phyloP scores from a whole-genome alignment of 108 stramenopile species.

The Cyclotella kingstonii region DNA sequence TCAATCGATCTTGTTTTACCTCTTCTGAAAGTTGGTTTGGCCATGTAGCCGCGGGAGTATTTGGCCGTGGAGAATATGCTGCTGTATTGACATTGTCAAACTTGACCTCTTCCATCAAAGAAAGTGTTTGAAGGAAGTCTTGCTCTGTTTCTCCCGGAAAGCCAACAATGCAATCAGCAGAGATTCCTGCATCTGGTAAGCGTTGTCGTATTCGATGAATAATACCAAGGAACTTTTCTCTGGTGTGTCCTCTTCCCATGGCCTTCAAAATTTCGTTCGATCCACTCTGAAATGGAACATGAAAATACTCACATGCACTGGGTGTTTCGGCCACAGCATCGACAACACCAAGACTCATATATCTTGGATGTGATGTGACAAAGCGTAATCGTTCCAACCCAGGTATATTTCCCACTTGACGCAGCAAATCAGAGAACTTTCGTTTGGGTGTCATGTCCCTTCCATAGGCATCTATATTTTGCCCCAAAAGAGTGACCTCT shows the following conservation, averaged over 20 bases:
- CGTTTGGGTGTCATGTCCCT: slow-evolving; percentile 94
- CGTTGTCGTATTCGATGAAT: slow-evolving; percentile 82
- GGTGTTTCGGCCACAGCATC: slow-evolving; percentile 91
- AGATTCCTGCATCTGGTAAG: slow-evolving; percentile 93
- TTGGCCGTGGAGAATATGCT: slow-evolving; percentile 85
- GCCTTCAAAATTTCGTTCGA: slow-evolving; percentile 79
- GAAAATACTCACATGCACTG: slow-evolving; percentile 85
- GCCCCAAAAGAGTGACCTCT: slow-evolving; percentile 95
- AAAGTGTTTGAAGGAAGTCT: slow-evolving; percentile 88
- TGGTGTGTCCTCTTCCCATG: slow-evolving; percentile 96
- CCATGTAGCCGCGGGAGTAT: slow-evolving; percentile 84
- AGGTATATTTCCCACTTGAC: slow-evolving; percentile 66
- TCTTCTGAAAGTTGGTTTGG: slow-evolving; percentile 79
- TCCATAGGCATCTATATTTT: slow-evolving; percentile 96
- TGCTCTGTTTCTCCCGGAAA: slow-evolving; percentile 98
- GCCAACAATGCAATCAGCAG: slow-evolving; percentile 91
- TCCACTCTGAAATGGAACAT: slow-evolving; percentile 94
- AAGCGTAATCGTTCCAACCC: slow-evolving; percentile 91
- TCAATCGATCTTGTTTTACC: slow-evolving; percentile 86
- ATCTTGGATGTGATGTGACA: slow-evolving; percentile 96
- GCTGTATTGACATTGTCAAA: slow-evolving; percentile 85
- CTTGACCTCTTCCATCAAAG: slow-evolving; percentile 87
- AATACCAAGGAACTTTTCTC: slow-evolving; percentile 89
- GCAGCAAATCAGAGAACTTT: slow-evolving; percentile 91
- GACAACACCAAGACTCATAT: slow-evolving; percentile 92